Conservation (phyloP, 371 early-diverging fungal species). For the Dichotomocladium elegans region DNA sequence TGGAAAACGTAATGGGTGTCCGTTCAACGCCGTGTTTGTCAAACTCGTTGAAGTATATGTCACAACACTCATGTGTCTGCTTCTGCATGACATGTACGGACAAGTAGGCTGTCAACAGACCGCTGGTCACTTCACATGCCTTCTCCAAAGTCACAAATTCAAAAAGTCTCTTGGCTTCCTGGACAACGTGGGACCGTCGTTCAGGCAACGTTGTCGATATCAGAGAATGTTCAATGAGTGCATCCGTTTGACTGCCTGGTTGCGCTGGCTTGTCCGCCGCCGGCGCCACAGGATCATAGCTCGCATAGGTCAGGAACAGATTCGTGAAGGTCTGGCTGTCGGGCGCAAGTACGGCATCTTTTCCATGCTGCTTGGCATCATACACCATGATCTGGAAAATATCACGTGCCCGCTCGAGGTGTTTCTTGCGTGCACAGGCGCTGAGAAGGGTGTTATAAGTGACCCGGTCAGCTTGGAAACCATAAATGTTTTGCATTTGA, state of each 20-base stretch:
- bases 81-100: slow-evolving; percentile 56
- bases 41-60: slow-evolving; percentile 47
- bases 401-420: slow-evolving; percentile 58
- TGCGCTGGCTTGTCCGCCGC: slow-evolving; percentile 1
- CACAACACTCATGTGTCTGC: slow-evolving; percentile 34
- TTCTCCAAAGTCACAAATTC: slow-evolving; percentile 23
- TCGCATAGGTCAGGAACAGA: slow-evolving; percentile 65
- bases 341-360: slow-evolving; percentile 32
- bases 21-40: slow-evolving; percentile 33
- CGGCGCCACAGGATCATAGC: slow-evolving; percentile 27
- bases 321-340: slow-evolving; percentile 61
- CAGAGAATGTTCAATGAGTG: slow-evolving; percentile 23
- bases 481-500: slow-evolving; percentile 76
- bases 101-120: slow-evolving; percentile 59
- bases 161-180: slow-evolving; percentile 41
- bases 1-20: slow-evolving; percentile 56
- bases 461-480: slow-evolving; percentile 71
- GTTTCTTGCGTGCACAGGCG: slow-evolving; percentile 68
- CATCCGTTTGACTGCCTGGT: slow-evolving; percentile 6
- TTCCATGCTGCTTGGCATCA: slow-evolving; percentile 17
- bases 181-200: slow-evolving; percentile 33
- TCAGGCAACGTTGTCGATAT: slow-evolving; percentile 27
- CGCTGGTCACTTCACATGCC: slow-evolving; percentile 21
- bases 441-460: slow-evolving; percentile 81
- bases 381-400: slow-evolving; percentile 59